phyloP scores from a whole-genome alignment of 768 basidiomycete genomes.

The Trametes elegans region DNA sequence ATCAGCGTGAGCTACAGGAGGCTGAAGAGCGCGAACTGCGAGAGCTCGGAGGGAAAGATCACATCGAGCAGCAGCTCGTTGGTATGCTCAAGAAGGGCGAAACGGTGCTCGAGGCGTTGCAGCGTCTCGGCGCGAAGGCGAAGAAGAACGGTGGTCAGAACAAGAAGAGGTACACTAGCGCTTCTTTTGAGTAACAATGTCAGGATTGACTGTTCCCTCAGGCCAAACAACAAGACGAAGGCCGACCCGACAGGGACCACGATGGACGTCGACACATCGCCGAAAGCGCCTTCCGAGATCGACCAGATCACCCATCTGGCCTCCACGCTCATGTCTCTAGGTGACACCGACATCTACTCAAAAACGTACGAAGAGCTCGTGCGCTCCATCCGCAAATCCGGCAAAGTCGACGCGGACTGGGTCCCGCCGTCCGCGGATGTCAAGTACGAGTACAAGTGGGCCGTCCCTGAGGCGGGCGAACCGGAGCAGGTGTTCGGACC shows the following conservation, averaged over 20 bases:
- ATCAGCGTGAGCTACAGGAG: conserved; percentile 63
- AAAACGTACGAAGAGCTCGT: conserved; percentile 85
- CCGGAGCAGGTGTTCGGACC: conserved; percentile 69
- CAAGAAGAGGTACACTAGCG: conserved; percentile 21
- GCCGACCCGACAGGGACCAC: conserved; percentile 29
- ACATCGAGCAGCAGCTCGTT: conserved; percentile 67
- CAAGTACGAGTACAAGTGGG: conserved; percentile 84
- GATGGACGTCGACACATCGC: conserved; percentile 51
- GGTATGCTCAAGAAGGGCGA: conserved; percentile 84
- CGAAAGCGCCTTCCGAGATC: conserved; percentile 46
- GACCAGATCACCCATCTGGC: conserved; percentile 82
- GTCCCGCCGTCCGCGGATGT: conserved; percentile 72
- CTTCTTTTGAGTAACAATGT: not conserved
- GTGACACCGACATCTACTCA: conserved; percentile 84
- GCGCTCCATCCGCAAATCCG: conserved; percentile 68
- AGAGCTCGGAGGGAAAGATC: conserved; percentile 62
- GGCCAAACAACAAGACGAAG: conserved; percentile 35
- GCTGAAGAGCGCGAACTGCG: conserved; percentile 75
- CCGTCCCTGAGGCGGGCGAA: conserved; percentile 45
- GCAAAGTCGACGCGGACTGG: conserved; percentile 68
- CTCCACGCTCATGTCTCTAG: conserved; percentile 83
- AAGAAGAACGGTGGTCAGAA: conserved; percentile 40
- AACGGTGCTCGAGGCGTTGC: conserved; percentile 85
- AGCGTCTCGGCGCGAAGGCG: conserved; percentile 72
- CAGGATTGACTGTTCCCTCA: not conserved